Percentiles rank a stretch among this genome's conserved stretches.
These are phyloP conservation scores for Aspergillus tanneri DNA, from an alignment of 2,329 filamentous ascomycete species.

Conservation along the genomic window DNA sequence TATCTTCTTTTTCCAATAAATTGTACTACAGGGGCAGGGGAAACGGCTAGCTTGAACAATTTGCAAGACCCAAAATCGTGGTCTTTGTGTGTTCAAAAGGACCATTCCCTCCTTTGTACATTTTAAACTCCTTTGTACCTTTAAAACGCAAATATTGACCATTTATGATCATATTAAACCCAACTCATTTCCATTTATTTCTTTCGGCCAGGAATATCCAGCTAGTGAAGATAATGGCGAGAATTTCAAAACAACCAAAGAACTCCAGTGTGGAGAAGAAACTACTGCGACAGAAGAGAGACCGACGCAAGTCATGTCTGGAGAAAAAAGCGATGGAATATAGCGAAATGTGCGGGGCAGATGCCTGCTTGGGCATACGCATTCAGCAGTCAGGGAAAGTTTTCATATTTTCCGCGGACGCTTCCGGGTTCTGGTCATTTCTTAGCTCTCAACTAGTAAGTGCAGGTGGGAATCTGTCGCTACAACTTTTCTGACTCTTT, in stretches of 20 bases:
- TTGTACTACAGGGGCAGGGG: too few species aligned
- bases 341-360: not conserved
- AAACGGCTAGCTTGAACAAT: too few species aligned
- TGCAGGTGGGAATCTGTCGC: not conserved
- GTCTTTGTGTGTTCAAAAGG: constrained; percentile 38
- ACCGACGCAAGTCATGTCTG: not conserved
- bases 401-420: not conserved
- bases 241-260: not conserved
- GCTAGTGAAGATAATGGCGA: too few species aligned
- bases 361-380: constrained; percentile 5
- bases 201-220: too few species aligned
- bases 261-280: too few species aligned
- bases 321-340: not conserved
- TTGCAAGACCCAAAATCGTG: too few species aligned
- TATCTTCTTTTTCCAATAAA: too few species aligned
- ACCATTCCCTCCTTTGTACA: too few species aligned
- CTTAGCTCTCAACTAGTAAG: not conserved
- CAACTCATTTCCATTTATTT: too few species aligned
- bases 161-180: too few species aligned
- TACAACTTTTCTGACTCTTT: not conserved
- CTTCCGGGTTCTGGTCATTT: constrained; percentile 7
- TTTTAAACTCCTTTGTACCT: too few species aligned
- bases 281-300: not conserved
- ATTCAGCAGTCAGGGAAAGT: constrained; percentile 3
- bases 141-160: too few species aligned